These are phyloP conservation scores for Scenedesmus sp. DNA, from an alignment of 163 green algal species.

Conservation along the genomic window DNA sequence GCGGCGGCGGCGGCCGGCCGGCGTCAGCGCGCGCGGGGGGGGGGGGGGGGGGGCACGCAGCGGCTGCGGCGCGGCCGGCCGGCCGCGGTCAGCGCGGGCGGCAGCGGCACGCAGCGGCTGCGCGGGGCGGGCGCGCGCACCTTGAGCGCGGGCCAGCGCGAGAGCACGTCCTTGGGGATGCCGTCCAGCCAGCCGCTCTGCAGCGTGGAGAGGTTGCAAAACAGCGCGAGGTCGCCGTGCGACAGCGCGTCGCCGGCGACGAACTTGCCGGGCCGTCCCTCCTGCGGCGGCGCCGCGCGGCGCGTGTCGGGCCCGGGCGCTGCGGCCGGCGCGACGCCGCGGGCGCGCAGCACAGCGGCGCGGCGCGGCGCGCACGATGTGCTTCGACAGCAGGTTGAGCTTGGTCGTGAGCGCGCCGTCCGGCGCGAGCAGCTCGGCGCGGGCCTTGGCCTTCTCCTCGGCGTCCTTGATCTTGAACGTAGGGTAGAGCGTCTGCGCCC, in stretches of 20 bases:
- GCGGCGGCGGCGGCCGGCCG: too few species aligned
- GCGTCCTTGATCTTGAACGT: conserved; percentile 39
- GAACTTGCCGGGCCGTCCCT: conserved; percentile 21
- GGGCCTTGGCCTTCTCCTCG: conserved; percentile 51
- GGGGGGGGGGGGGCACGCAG: too few species aligned
- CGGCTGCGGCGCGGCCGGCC: too few species aligned
- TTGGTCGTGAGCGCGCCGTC: conserved; percentile 51
- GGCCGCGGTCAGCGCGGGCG: too few species aligned
- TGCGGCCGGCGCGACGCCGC: too few species aligned
- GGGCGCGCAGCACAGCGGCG: not conserved
- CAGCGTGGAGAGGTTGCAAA: conserved; percentile 31
- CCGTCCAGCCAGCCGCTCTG: conserved; percentile 45
- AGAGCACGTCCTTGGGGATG: conserved; percentile 45
- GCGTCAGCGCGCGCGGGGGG: too few species aligned
- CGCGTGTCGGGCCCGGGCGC: too few species aligned
- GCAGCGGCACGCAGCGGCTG: too few species aligned
- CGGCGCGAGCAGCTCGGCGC: conserved; percentile 42
- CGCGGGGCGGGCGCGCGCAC: too few species aligned
- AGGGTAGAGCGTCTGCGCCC: conserved; percentile 26
- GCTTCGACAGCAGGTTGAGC: conserved; percentile 42
- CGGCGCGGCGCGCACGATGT: conserved; percentile 40
- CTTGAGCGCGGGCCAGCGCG: too few species aligned
- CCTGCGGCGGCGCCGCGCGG: conserved; percentile 12
- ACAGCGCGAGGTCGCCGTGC: conserved; percentile 45
- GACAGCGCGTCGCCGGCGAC: conserved; percentile 31